These are phyloP conservation scores for Gaeumannomyces sp. DNA, from an alignment of 2,329 filamentous ascomycete species.

Conservation along the genomic window DNA sequence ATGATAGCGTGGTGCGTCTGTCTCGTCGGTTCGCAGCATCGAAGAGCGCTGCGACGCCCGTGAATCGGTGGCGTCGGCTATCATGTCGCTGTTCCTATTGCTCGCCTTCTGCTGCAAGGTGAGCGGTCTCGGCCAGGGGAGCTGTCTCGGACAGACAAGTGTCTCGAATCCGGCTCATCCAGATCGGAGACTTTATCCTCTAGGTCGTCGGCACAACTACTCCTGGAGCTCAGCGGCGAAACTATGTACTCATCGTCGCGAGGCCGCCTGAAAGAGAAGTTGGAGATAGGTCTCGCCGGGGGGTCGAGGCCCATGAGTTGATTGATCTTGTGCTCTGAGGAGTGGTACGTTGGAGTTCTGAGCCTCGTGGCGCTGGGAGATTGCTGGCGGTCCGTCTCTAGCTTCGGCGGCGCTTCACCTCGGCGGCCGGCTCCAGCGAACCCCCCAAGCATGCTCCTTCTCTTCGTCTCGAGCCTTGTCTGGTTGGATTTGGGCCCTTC, in stretches of 20 bases:
- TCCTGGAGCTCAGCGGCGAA: constrained; percentile 14
- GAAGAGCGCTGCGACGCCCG: not conserved
- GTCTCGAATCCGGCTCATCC: constrained; percentile 5
- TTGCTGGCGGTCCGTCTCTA: constrained; percentile 9
- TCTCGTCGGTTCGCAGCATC: not conserved
- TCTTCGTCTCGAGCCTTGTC: not conserved
- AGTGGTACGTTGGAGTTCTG: constrained; percentile 20
- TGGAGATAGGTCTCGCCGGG: constrained; percentile 11
- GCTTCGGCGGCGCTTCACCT: constrained; percentile 6
- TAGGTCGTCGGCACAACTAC: constrained; percentile 15
- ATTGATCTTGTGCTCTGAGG: constrained; percentile 32
- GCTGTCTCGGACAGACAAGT: not conserved
- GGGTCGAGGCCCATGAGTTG: constrained; percentile 35
- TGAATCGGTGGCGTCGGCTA: not conserved
- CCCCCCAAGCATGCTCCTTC: not conserved
- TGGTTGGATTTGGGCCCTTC: constrained; percentile 10
- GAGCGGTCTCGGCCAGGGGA: not conserved
- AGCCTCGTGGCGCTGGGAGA: constrained; percentile 14
- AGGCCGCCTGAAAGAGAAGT: not conserved
- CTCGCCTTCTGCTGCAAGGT: not conserved
- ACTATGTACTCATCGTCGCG: constrained; percentile 14
- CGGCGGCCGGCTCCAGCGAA: not conserved
- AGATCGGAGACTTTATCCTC: constrained; percentile 16
- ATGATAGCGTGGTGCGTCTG: not conserved
- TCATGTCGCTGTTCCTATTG: not conserved